A percentile compares a stretch with the other conserved stretches of the same genome.
These are phyloP conservation scores for Fusarium nodosum DNA, from an alignment of 2,329 filamentous ascomycete species.

Conservation along the genomic window DNA sequence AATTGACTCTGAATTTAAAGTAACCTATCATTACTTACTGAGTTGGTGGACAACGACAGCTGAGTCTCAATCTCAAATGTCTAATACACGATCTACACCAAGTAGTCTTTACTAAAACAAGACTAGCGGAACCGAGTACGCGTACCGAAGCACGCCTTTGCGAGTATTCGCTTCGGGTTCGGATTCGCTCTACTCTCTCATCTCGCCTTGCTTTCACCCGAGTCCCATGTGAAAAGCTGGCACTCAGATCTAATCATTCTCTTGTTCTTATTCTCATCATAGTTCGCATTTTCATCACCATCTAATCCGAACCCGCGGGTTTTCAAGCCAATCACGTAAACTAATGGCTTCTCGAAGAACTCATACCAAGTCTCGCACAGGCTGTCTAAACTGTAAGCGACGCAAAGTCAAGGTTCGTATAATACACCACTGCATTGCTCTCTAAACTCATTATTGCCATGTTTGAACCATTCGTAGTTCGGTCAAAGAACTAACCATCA, in stretches of 20 bases:
- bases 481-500: conserved; percentile 14
- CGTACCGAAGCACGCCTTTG: conserved; percentile 29
- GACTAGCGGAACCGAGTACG: conserved; percentile 45
- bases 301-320: conserved; percentile 44
- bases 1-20: neutral
- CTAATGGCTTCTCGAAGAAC: conserved; percentile 47
- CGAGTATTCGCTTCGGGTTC: conserved; percentile 46
- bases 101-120: neutral
- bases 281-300: conserved; percentile 9
- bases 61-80: conserved; percentile 20
- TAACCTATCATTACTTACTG: neutral
- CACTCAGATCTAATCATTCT: conserved; percentile 11
- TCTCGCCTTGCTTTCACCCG: conserved; percentile 16
- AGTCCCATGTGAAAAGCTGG: conserved; percentile 21
- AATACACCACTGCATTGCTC: neutral
- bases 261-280: conserved; percentile 11
- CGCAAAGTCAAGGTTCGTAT: conserved; percentile 53
- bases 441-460: neutral
- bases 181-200: neutral
- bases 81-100: neutral
- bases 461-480: neutral
- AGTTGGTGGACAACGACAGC: neutral
- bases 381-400: conserved; percentile 52
- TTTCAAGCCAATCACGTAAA: conserved; percentile 12
- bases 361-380: conserved; percentile 54